Evolutionary conservation across 768 basidiomycete genomes (phyloP).

Genomic region (Amanita exitialis): DNA sequence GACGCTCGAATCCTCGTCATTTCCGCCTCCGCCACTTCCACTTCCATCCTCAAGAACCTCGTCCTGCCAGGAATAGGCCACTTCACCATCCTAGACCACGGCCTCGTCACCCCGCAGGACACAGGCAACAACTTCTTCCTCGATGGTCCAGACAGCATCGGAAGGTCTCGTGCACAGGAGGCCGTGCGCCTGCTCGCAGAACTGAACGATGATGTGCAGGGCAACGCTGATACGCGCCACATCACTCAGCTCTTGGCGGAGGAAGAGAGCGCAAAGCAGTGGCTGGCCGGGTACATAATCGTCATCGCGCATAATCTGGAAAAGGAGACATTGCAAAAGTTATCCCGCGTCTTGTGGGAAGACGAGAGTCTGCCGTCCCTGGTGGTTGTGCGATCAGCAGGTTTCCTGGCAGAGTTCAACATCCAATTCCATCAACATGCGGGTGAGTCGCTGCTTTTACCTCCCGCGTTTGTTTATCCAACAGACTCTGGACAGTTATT

Average conservation of each 20-base stretch:
- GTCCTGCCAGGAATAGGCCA: conserved; percentile 94
- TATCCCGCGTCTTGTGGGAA: conserved; percentile 63
- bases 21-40: conserved; percentile 73
- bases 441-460: conserved; percentile 34
- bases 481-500: conserved; percentile 45
- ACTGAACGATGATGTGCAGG: conserved; percentile 82
- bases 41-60: conserved; percentile 90
- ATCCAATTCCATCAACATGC: conserved; percentile 87
- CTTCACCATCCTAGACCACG: conserved; percentile 81
- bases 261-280: conserved; percentile 19
- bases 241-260: conserved; percentile 48
- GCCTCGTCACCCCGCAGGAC: conserved; percentile 55
- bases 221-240: conserved; percentile 45
- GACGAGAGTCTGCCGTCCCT: conserved; percentile 53
- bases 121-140: conserved; percentile 97
- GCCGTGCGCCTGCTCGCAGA: conserved; percentile 69
- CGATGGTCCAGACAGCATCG: conserved; percentile 63
- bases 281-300: conserved; percentile 50
- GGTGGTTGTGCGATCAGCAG: conserved; percentile 73
- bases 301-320: conserved; percentile 82
- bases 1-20: conserved; percentile 73
- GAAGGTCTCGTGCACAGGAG: conserved; percentile 71
- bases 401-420: conserved; percentile 83
- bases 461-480: not conserved
- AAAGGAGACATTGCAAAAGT: conserved; percentile 38